phyloP scores from a whole-genome alignment of 129 eudicot genomes.

The Apium graveolens region DNA sequence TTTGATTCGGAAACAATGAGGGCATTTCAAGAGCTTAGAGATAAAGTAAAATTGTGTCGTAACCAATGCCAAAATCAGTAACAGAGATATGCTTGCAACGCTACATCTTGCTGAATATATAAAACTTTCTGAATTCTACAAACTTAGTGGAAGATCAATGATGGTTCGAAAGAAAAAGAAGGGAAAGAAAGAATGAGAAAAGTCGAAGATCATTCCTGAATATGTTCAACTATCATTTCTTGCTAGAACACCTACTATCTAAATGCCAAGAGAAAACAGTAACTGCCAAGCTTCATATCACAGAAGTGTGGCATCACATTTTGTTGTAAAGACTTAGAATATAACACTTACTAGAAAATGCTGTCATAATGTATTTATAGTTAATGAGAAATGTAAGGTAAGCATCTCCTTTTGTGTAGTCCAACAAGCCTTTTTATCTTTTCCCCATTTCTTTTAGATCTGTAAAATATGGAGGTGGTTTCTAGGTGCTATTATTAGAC shows the following conservation, averaged over 20 bases:
- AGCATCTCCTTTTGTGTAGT: neutral
- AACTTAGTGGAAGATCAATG: neutral
- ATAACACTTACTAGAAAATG: neutral
- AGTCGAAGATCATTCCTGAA: neutral
- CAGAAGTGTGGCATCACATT: constrained; percentile 2
- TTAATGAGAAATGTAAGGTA: neutral
- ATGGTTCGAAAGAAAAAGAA: neutral
- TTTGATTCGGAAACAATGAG: constrained; percentile 89
- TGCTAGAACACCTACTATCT: neutral
- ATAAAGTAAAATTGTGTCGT: constrained; percentile 61
- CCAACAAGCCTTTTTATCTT: neutral
- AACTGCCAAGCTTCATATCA: neutral
- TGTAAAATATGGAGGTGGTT: neutral
- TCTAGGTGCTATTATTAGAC: neutral
- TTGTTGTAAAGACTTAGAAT: neutral
- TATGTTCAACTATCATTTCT: neutral
- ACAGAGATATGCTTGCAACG: constrained; percentile 38
- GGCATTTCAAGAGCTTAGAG: constrained; percentile 82
- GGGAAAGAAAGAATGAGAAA: neutral
- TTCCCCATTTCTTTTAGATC: neutral
- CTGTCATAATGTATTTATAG: neutral
- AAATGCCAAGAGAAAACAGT: neutral
- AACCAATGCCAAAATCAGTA: constrained; percentile 59
- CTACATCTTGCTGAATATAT: constrained; percentile 8
- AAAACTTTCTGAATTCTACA: neutral